Evolutionary conservation across 2,329 filamentous ascomycete species (phyloP).

Genomic region (Knufia fluminis): DNA sequence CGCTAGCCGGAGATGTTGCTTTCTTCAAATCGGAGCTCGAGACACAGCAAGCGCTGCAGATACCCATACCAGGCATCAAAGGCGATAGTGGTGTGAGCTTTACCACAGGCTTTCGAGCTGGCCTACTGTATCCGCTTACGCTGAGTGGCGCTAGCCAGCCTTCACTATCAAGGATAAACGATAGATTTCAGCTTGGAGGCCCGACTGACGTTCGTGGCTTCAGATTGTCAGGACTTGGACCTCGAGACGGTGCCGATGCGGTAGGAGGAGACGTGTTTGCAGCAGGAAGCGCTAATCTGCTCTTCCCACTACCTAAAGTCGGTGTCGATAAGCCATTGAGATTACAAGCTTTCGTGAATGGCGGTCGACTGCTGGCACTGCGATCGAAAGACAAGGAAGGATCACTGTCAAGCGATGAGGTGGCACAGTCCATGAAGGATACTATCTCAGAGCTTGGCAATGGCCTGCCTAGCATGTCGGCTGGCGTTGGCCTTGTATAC

Average conservation of each 20-base stretch:
- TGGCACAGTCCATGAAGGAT: conserved; percentile 36
- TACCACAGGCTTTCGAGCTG: conserved; percentile 70
- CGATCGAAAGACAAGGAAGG: conserved; percentile 44
- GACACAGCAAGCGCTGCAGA: conserved; percentile 62
- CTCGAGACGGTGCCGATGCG: conserved; percentile 74
- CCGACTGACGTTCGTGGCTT: conserved; percentile 94
- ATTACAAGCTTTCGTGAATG: conserved; percentile 84
- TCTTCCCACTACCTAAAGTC: conserved; percentile 73
- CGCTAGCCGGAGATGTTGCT: conserved; percentile 78
- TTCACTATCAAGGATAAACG: conserved; percentile 71
- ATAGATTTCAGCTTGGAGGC: conserved; percentile 89
- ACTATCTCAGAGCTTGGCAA: conserved; percentile 63
- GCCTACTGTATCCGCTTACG: conserved; percentile 73
- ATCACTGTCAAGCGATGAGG: conserved; percentile 40
- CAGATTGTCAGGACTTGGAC: conserved; percentile 77
- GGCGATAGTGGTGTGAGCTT: conserved; percentile 70
- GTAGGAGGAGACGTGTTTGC: conserved; percentile 88
- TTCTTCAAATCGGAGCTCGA: conserved; percentile 91
- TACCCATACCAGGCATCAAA: conserved; percentile 60
- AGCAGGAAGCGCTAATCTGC: conserved; percentile 75
- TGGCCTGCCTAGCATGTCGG: conserved; percentile 73
- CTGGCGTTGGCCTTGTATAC: conserved; percentile 85
- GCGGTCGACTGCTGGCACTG: conserved; percentile 72
- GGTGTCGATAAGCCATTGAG: conserved; percentile 77
- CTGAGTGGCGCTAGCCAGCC: conserved; percentile 47